These are phyloP conservation scores for Ustilago xerochloae DNA, from an alignment of 1,284 basidiomycete genomes.

Conservation along the genomic window DNA sequence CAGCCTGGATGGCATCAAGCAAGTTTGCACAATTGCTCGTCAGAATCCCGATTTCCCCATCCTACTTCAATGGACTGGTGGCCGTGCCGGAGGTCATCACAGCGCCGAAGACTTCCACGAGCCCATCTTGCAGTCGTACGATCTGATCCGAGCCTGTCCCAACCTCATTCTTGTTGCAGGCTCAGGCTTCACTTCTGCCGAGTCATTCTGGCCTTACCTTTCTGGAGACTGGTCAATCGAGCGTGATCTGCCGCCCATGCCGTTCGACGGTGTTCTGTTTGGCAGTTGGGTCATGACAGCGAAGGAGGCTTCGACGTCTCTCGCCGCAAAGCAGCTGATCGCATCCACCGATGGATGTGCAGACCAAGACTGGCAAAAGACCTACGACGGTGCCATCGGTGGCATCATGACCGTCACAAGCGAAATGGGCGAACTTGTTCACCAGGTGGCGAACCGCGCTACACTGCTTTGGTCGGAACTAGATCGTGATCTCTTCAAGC, in stretches of 20 bases:
- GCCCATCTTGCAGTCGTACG: slow-evolving; percentile 90
- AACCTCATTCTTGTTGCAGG: slow-evolving; percentile 93
- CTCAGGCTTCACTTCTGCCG: slow-evolving; percentile 94
- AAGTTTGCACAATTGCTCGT: slow-evolving; percentile 93
- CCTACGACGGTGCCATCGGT: slow-evolving; percentile 86
- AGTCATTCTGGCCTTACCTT: slow-evolving; percentile 96
- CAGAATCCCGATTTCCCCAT: slow-evolving; percentile 97
- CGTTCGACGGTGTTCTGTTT: slow-evolving; percentile 94
- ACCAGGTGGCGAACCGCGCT: slow-evolving; percentile 87
- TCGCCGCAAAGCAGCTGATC: slow-evolving; percentile 95
- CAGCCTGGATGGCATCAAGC: slow-evolving; percentile 93
- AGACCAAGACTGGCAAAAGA: slow-evolving; percentile 92
- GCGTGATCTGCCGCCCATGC: slow-evolving; percentile 94
- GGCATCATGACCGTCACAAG: slow-evolving; percentile 96
- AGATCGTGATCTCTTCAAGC: slow-evolving; percentile 86
- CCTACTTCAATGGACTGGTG: slow-evolving; percentile 98
- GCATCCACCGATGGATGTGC: slow-evolving; percentile 92
- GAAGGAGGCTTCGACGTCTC: slow-evolving; percentile 94
- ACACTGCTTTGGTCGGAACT: slow-evolving; percentile 99
- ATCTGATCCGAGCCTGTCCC: slow-evolving; percentile 83
- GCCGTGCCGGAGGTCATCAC: slow-evolving; percentile 98
- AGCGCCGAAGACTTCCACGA: slow-evolving; percentile 99
- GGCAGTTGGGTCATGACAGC: slow-evolving; percentile 97
- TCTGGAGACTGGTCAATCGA: slow-evolving; percentile 92
- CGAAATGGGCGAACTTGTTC: slow-evolving; percentile 97